Evolutionary conservation across 2,329 filamentous ascomycete genomes (phyloP).

Genomic region (Exophiala sp.): DNA sequence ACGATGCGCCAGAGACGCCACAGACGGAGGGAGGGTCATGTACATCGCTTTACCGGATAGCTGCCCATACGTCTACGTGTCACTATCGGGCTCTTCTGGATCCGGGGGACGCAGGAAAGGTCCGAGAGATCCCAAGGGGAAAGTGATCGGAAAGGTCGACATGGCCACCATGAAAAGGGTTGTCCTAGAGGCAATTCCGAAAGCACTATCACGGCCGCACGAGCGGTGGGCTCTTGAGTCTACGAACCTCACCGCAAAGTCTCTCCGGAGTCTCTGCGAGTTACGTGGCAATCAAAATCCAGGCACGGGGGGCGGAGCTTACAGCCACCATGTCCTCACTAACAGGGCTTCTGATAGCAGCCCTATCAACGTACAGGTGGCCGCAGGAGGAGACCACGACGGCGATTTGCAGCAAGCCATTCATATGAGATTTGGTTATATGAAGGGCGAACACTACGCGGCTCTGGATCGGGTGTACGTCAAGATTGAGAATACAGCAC

Average conservation of each 20-base stretch:
- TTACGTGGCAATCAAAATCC: conserved; percentile 63
- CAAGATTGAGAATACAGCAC: conserved; percentile 10
- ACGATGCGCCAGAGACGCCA: conserved; percentile 34
- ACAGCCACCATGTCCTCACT: conserved; percentile 67
- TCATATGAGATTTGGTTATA: conserved; percentile 22
- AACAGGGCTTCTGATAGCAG: background rate
- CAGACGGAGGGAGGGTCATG: conserved; percentile 64
- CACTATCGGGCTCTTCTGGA: conserved; percentile 41
- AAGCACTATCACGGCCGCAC: conserved; percentile 69
- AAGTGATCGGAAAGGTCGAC: conserved; percentile 19
- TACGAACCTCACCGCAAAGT: conserved; percentile 65
- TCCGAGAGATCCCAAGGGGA: conserved; percentile 6
- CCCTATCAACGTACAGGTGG: conserved; percentile 8
- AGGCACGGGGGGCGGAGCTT: conserved; percentile 69
- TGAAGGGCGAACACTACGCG: conserved; percentile 17
- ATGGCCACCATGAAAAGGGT: conserved; percentile 41
- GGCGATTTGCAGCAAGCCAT: conserved; percentile 1
- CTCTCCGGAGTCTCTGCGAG: conserved; percentile 62
- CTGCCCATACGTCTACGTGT: conserved; percentile 67
- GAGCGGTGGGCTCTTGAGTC: conserved; percentile 63
- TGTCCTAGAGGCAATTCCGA: conserved; percentile 72
- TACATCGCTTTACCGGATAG: conserved; percentile 79
- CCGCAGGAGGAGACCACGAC: background rate
- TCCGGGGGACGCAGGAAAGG: conserved; percentile 29
- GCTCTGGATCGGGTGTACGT: conserved; percentile 24